These are phyloP conservation scores for Tetrapisispora iriomotensis DNA, from an alignment of 805 yeast species.

Conservation along the genomic window DNA sequence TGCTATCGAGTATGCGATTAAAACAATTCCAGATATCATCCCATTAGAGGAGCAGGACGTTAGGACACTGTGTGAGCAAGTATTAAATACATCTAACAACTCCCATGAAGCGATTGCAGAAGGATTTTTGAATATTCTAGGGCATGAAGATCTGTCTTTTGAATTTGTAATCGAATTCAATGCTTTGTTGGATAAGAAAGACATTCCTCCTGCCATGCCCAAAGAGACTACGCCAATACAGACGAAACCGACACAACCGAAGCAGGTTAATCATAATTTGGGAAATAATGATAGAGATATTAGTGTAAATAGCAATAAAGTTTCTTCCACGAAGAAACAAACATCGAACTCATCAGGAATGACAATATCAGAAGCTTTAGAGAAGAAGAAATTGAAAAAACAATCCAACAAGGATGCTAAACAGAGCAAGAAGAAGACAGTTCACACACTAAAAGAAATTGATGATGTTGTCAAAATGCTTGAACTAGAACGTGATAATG, in stretches of 20 bases:
- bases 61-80: conserved; percentile 20
- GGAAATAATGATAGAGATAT: too few relatives aligned
- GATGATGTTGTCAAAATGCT: conserved; percentile 51
- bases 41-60: conserved; percentile 25
- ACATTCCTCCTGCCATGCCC: too few relatives aligned
- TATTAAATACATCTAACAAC: conserved; percentile 10
- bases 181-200: conserved; percentile 9
- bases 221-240: too few relatives aligned
- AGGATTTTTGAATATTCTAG: conserved; percentile 24
- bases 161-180: conserved; percentile 25
- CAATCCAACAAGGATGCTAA: neutral
- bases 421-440: conserved; percentile 22
- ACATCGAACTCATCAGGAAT: too few relatives aligned
- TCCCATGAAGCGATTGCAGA: conserved; percentile 23
- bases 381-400: neutral
- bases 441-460: conserved; percentile 52
- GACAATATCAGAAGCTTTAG: conserved; percentile 2
- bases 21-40: conserved; percentile 23
- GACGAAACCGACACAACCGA: too few relatives aligned
- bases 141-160: conserved; percentile 25
- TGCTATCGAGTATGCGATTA: conserved; percentile 23
- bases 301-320: too few relatives aligned
- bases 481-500: conserved; percentile 31
- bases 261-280: too few relatives aligned
- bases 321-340: too few relatives aligned